Evolutionary conservation across 805 yeast species (phyloP), one percentile per base, ranked within the genome.

Genomic region (Kodamaea kakaduensis): DNA sequence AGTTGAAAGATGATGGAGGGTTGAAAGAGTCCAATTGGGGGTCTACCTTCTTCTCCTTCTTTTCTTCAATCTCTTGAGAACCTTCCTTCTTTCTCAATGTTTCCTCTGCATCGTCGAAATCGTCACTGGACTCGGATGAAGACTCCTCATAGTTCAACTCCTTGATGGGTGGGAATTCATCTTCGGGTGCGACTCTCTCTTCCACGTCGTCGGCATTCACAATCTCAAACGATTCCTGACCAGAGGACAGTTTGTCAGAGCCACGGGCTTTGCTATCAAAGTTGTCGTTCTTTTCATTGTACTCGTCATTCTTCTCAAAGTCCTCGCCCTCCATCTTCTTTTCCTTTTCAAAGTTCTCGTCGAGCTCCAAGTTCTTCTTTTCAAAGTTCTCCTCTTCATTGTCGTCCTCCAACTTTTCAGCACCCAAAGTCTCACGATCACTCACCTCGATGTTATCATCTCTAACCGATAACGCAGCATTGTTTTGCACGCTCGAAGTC

Each of bases 401-500:
- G 19, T 18, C 19, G 23, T 22, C 24, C 6, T 26, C 37, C 5
- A 28, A 17, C 7, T 34, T n/a, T n/a, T n/a, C n/a, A n/a, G n/a
- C 46, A 15, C 50, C 69, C 43, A 65, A 45, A 3, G 70, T 63
- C 9, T 63, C 73, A 30, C 67, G 60, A 34, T 67, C 71, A 38
- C 71, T 66, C 5, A 63, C 54, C 14, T 64, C 73, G 27, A 67
- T 60, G 37, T 67, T 67, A 42, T 67, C 96, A 43, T 84, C 95
- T 41, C 96, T 78, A 6, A 87, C 95, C 15, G 95, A 84, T 59
- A 78, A 76, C 0, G 97, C 89, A 2, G 97, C 87, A 56, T 90
- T 88, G 61, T 89, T 89, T 49, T 84, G 90, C 21, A 88, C 94
- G 28, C 95, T 84, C 0, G 96, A 87, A 0, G 96, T 84, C 25